A percentile compares a stretch with the other conserved stretches of the same genome.
Evolutionary conservation across 176 grass and related monocot species (phyloP).

Genomic region (Triticum monococcum): DNA sequence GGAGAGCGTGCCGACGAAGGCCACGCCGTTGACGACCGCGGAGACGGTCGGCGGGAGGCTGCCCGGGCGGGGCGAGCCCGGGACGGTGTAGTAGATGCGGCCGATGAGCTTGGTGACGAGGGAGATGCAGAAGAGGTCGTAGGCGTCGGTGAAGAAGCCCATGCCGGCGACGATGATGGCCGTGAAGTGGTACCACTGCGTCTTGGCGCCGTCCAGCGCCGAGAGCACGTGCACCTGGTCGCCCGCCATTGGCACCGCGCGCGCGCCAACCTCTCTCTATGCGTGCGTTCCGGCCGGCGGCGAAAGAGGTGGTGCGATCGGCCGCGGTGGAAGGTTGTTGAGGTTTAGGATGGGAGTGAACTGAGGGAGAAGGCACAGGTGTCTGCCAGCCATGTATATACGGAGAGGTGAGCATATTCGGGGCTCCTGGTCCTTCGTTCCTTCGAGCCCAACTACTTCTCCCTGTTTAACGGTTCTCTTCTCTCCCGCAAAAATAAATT

Average conservation of each 20-base stretch:
- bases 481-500: too few species aligned
- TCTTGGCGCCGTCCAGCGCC: slow-evolving; percentile 45
- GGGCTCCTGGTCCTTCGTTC: not conserved
- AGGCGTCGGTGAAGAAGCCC: slow-evolving; percentile 94
- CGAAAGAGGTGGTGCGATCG: not conserved
- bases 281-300: too few species aligned
- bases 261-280: too few species aligned
- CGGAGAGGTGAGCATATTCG: slow-evolving; percentile 30
- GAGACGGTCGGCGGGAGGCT: slow-evolving; percentile 21
- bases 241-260: slow-evolving; percentile 3
- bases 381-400: slow-evolving; percentile 14
- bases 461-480: not conserved
- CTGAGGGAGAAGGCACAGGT: not conserved
- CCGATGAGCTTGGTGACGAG: slow-evolving; percentile 57
- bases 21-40: slow-evolving; percentile 30
- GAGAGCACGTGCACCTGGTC: slow-evolving; percentile 40
- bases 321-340: not conserved
- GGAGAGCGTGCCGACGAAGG: slow-evolving; percentile 33
- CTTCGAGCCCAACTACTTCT: not conserved
- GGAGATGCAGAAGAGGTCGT: slow-evolving; percentile 87
- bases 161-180: slow-evolving; percentile 69
- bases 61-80: not conserved
- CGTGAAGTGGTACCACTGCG: slow-evolving; percentile 54
- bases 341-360: not conserved
- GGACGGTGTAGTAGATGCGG: slow-evolving; percentile 43